Evolutionary conservation across 371 early-diverging fungal species (phyloP).

Genomic region (Rhizopus arrhizus): DNA sequence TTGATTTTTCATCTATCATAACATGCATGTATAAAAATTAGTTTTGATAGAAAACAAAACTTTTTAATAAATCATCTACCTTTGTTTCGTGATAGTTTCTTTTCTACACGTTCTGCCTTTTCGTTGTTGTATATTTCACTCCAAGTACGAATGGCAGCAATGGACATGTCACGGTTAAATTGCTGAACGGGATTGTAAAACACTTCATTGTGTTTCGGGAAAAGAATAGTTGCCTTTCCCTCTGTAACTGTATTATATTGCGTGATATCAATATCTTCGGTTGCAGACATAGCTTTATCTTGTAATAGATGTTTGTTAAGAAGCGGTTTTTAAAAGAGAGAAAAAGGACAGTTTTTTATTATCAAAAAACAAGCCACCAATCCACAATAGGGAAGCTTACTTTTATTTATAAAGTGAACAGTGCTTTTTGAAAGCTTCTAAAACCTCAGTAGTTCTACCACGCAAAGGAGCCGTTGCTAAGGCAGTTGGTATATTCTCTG

Average conservation of each 20-base stretch:
- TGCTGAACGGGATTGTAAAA: conserved; percentile 99
- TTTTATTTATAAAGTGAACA: conserved; percentile 49
- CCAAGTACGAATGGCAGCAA: conserved; percentile 92
- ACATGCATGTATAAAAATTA: too few relatives aligned
- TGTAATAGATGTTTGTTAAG: too few relatives aligned
- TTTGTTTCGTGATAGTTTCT: conserved; percentile 45
- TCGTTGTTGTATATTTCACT: conserved; percentile 70
- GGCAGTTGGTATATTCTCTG: conserved; percentile 82
- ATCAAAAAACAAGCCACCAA: neutral
- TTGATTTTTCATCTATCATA: conserved; percentile 31
- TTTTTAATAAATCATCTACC: conserved; percentile 18
- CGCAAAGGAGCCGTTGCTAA: conserved; percentile 80
- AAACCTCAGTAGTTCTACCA: conserved; percentile 54
- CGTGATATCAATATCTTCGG: conserved; percentile 42
- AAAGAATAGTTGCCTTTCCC: conserved; percentile 87
- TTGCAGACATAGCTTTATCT: conserved; percentile 10
- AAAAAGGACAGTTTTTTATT: conserved; percentile 6
- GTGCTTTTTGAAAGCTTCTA: conserved; percentile 67
- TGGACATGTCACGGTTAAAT: conserved; percentile 96
- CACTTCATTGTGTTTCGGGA: conserved; percentile 90
- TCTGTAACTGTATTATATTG: conserved; percentile 71
- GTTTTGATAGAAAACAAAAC: too few relatives aligned
- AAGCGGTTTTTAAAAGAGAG: too few relatives aligned
- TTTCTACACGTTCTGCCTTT: conserved; percentile 50
- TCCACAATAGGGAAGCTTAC: too few relatives aligned